Base-by-base conservation (phyloP, 2,329 filamentous ascomycete genomes). In the Fusarium chaquense region DNA sequence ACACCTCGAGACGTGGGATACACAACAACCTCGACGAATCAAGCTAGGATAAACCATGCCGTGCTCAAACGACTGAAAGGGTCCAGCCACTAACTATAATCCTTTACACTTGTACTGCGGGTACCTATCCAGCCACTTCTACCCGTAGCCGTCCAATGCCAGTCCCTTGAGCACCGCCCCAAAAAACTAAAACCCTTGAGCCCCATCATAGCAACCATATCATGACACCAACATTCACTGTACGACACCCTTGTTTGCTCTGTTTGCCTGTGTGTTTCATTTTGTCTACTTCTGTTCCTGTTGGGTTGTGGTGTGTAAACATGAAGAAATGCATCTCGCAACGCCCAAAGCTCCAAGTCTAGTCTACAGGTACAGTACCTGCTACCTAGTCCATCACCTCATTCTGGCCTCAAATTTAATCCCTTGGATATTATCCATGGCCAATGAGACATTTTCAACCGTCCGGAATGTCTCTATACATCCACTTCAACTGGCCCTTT, bases 1-100 rank as follows among this genome's bases (percentile, higher is more conserved):
- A 71, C 69, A 69, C 54, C 51, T 71, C 40, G 68, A 71, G 45
- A 32, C 26, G 13, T 6, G n/a, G 24, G 57, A 69, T 70, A 43
- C 40, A 36, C 30, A 59, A 46, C 33, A 49, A 24, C 30, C 26
- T 35, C 16, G 24, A 18, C 64, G 18, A 51, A 71, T 52, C 16
- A 40, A 38, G 67, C 46, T 65, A 69, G 63, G n/a, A 53, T 47
- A n/a, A 6, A 6, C 8, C 13, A 65, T 57, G 55, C 32, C 51
- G 58, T 70, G 67, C 30, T 35, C 13, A 28, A n/a, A 24, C 11
- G 8, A 22, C 22, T 35, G 13, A 15, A 41, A 62, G 50, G 40
- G 45, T 50, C 44, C 32, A 38, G 22, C 33, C 32, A 41, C n/a
- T 40, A 40, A 47, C 20, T 11, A n/a, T 28, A 44, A 13, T 18